phyloP scores from a whole-genome alignment of 2,329 filamentous ascomycete species.

The Penicillium sp. region DNA sequence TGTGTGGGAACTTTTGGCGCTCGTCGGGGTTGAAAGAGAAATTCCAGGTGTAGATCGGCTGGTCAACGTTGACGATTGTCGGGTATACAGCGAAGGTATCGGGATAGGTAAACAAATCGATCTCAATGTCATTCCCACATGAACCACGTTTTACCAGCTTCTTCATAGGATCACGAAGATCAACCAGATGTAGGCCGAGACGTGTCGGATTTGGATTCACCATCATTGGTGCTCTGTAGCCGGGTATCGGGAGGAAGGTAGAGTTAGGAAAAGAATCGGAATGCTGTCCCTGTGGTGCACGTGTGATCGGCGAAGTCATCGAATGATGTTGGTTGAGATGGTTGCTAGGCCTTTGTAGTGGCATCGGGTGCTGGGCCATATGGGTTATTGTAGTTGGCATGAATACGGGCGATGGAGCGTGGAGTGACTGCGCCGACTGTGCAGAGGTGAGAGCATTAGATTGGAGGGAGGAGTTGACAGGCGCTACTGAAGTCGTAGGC shows the following conservation, averaged over 20 bases:
- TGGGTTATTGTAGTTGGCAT: neutral
- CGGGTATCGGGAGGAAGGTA: constrained; percentile 12
- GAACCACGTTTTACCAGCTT: constrained; percentile 26
- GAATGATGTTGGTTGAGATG: neutral
- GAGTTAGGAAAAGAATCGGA: neutral
- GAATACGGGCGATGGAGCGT: neutral
- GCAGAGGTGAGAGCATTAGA: neutral
- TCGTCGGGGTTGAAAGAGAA: constrained; percentile 36
- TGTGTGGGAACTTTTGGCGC: constrained; percentile 34
- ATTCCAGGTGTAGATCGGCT: constrained; percentile 31
- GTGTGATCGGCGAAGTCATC: neutral
- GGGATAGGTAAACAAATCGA: constrained; percentile 39
- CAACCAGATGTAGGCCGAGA: constrained; percentile 54
- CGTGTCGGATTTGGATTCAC: constrained; percentile 17
- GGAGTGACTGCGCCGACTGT: neutral
- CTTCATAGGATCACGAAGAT: constrained; percentile 55
- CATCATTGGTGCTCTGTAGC: constrained; percentile 13
- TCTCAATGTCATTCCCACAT: constrained; percentile 18
- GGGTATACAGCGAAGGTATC: constrained; percentile 33
- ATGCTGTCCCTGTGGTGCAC: neutral
- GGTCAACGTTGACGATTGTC: constrained; percentile 25
- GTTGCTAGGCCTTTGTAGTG: neutral
- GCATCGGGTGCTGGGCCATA: neutral
- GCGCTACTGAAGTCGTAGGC: neutral
- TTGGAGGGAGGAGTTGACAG: neutral